Evolutionary conservation across 1,284 basidiomycete species (phyloP), one percentile per base, ranked within the genome.

Genomic region (Ganoderma leucocontextum): DNA sequence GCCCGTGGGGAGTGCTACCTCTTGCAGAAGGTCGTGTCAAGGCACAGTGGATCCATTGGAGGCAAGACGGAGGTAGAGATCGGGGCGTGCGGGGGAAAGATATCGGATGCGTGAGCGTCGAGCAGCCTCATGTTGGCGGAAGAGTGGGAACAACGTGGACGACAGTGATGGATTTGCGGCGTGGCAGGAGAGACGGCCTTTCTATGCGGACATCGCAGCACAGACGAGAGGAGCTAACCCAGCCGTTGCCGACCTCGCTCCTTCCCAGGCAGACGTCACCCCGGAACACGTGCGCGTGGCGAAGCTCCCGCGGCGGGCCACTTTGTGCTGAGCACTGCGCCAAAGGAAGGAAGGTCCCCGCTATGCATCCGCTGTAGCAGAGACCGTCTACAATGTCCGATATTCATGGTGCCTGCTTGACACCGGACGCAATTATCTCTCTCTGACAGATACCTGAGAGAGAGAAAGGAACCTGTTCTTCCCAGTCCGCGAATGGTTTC

Each of bases 101-200:
- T 12, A 63, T 59, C 60, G 9, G 65, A 49, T 62, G 53, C 10
- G 47, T 64, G 61, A 29, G 68, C 64, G 64, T 60, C 63, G 66
- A 53, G 65, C 69, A 44, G 71, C 71, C 69, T 68, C 71, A 60
- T 70, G 71, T 67, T 53, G 49, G 63, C 17, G 59, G 60, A 15
- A 60, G 57, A 62, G 61, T 60, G 61, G 38, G 62, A 15, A 60
- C 57, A 62, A 62, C 64, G 61, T 65, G 71, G 62, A 42, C 44
- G 55, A 58, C n/a, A 25, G 62, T 57, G 67, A 65, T 60, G 58
- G 42, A 63, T 47, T 47, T 42, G 71, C 71, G 67, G 71, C 71
- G 71, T 72, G 71, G 71, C 71, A 62, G 49, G 67, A 68, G 69
- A 72, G 71, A 17, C 63, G 33, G 39, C 65, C 60, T 49, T 68